Conservation (phyloP, 768 basidiomycete genomes). For the Udeniomyces megalosporus region DNA sequence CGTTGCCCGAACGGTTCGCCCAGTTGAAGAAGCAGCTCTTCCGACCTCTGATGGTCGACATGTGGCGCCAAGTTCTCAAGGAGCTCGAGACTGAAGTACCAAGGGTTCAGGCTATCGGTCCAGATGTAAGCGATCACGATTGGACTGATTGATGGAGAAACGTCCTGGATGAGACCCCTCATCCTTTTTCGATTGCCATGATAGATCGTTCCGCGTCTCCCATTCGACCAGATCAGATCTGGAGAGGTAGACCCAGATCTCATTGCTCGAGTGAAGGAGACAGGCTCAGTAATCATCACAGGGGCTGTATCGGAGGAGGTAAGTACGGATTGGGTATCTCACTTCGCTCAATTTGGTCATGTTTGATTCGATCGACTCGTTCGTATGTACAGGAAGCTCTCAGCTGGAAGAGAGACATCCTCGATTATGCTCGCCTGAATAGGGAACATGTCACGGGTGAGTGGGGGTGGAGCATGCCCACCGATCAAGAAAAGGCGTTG, state of each 20-base stretch:
- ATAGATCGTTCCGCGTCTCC: slow-evolving; percentile 3
- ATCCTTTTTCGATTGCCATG: background rate
- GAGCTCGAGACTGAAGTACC: slow-evolving; percentile 37
- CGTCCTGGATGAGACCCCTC: background rate
- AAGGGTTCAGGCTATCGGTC: slow-evolving; percentile 38
- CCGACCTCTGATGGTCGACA: slow-evolving; percentile 29
- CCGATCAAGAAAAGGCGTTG: too few relatives aligned
- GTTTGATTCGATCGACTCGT: background rate
- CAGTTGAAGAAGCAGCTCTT: slow-evolving; percentile 43
- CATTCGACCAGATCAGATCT: background rate
- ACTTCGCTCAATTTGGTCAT: background rate
- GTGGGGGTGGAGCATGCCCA: background rate
- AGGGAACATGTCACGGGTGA: slow-evolving; percentile 39
- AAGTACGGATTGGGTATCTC: background rate
- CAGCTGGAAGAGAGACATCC: slow-evolving; percentile 44
- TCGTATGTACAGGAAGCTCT: slow-evolving; percentile 33
- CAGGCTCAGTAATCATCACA: slow-evolving; percentile 43
- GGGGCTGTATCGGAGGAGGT: slow-evolving; percentile 38
- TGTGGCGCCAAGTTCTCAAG: slow-evolving; percentile 42
- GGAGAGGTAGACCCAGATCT: slow-evolving; percentile 4
- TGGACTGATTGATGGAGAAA: background rate
- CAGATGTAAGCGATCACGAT: slow-evolving; percentile 30
- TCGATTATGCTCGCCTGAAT: slow-evolving; percentile 43
- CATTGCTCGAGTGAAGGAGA: slow-evolving; percentile 34
- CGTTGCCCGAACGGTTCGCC: slow-evolving; percentile 43